phyloP scores from a whole-genome alignment of 2,329 filamentous ascomycete species.

The Periconia macrospinosa region DNA sequence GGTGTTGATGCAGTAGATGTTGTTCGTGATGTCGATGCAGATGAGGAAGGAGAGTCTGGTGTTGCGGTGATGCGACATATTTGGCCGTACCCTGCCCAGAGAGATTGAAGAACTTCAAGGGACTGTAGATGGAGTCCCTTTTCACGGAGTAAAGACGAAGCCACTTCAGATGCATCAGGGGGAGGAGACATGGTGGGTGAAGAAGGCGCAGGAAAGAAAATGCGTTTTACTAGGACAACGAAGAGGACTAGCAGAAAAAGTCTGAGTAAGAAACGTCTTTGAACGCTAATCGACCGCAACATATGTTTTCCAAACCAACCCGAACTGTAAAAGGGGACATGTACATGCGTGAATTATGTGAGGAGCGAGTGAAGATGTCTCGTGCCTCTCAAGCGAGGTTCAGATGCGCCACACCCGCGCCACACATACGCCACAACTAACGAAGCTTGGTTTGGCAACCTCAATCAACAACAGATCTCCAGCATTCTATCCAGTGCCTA shows the following conservation, averaged over 20 bases:
- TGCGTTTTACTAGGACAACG: not conserved
- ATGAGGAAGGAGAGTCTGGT: constrained; percentile 8
- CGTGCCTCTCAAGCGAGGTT: too few relatives aligned
- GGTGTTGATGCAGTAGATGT: constrained; percentile 13
- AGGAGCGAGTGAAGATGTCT: too few relatives aligned
- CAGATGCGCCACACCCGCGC: too few relatives aligned
- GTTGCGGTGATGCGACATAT: constrained; percentile 58
- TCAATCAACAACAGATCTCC: too few relatives aligned
- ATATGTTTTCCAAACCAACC: not conserved
- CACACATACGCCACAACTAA: too few relatives aligned
- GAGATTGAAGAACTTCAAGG: constrained; percentile 40
- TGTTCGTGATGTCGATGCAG: constrained; percentile 14
- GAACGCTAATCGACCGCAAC: not conserved
- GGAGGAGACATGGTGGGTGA: constrained; percentile 45
- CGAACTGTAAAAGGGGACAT: not conserved
- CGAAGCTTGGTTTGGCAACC: too few relatives aligned
- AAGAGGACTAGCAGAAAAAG: not conserved
- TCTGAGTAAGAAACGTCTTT: not conserved
- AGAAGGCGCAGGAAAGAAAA: not conserved
- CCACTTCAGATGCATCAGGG: constrained; percentile 20
- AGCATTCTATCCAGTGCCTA: too few relatives aligned
- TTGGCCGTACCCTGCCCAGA: constrained; percentile 55
- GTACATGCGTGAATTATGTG: not conserved
- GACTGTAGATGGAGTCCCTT: constrained; percentile 28
- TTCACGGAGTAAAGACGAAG: constrained; percentile 27